Evolutionary conservation across 1,284 basidiomycete genomes (phyloP).

Genomic region (Coriolopsis trogii): DNA sequence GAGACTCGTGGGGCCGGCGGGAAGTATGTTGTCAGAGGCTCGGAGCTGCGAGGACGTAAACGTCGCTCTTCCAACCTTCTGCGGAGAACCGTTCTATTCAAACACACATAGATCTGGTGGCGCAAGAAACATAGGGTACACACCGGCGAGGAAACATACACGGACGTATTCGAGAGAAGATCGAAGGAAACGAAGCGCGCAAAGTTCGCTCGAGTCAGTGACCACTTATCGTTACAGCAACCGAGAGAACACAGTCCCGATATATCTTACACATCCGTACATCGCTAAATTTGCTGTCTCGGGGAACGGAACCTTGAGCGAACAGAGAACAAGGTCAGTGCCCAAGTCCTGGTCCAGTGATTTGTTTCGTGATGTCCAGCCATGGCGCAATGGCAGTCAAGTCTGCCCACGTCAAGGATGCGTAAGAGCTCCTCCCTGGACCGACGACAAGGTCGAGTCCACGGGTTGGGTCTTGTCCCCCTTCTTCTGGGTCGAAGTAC

Average conservation of each 20-base stretch:
- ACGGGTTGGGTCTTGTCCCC: slow-evolving; percentile 38
- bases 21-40: too few relatives aligned
- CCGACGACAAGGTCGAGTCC: slow-evolving; percentile 54
- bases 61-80: too few relatives aligned
- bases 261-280: slow-evolving; percentile 13
- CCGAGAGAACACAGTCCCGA: slow-evolving; percentile 1
- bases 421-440: slow-evolving; percentile 57
- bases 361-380: slow-evolving; percentile 67
- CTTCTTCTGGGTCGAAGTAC: slow-evolving; percentile 34
- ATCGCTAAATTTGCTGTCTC: not conserved
- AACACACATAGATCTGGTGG: too few relatives aligned
- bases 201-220: not conserved
- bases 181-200: not conserved
- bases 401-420: slow-evolving; percentile 71
- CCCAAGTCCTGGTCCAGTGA: slow-evolving; percentile 72
- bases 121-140: slow-evolving; percentile 10
- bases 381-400: slow-evolving; percentile 74
- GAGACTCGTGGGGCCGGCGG: too few relatives aligned
- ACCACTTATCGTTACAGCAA: slow-evolving; percentile 1
- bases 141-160: slow-evolving; percentile 20
- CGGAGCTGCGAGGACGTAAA: too few relatives aligned
- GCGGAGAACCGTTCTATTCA: too few relatives aligned
- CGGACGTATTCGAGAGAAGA: not conserved
- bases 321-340: slow-evolving; percentile 35
- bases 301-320: not conserved